A percentile compares a stretch with the other conserved stretches of the same genome.
phyloP scores from a whole-genome alignment of 306 rosid species.

The Fragaria ananassa region DNA sequence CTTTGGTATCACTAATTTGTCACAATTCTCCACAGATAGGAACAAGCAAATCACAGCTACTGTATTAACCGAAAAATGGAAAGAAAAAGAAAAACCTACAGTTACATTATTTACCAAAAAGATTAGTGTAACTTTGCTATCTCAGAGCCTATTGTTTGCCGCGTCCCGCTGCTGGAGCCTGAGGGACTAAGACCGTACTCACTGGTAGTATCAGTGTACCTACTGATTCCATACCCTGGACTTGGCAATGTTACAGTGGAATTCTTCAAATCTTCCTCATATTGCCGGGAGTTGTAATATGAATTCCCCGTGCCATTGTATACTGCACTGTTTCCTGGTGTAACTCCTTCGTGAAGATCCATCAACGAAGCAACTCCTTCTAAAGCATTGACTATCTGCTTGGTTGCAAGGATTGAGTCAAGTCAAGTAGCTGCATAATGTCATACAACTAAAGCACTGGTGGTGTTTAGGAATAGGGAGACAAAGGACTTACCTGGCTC shows the following conservation, averaged over 20 bases:
- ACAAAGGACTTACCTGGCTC: slow-evolving; percentile 19
- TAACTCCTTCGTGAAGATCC: slow-evolving; percentile 33
- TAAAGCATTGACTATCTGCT: slow-evolving; percentile 48
- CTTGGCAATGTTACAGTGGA: slow-evolving; percentile 28
- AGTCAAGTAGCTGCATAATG: not conserved
- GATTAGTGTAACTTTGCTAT: not conserved
- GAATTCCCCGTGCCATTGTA: slow-evolving; percentile 29
- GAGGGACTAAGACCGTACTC: slow-evolving; percentile 43
- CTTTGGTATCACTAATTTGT: not conserved
- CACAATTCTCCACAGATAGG: not conserved
- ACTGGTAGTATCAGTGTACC: slow-evolving; percentile 41
- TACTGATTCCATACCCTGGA: slow-evolving; percentile 30
- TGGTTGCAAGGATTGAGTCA: not conserved
- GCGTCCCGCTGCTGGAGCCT: slow-evolving; percentile 38
- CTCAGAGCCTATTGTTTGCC: slow-evolving; percentile 15
- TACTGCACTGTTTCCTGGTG: slow-evolving; percentile 22
- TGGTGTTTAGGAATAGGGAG: not conserved
- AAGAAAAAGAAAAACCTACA: not conserved
- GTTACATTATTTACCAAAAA: slow-evolving; percentile 7
- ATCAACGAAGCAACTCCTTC: slow-evolving; percentile 44
- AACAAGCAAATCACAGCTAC: slow-evolving; percentile 8
- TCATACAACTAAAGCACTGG: not conserved
- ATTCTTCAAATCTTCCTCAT: slow-evolving; percentile 30
- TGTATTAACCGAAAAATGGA: not conserved
- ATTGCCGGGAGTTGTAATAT: slow-evolving; percentile 21